phyloP scores from a whole-genome alignment of 805 yeast genomes.

The Suhomyces sp. region DNA sequence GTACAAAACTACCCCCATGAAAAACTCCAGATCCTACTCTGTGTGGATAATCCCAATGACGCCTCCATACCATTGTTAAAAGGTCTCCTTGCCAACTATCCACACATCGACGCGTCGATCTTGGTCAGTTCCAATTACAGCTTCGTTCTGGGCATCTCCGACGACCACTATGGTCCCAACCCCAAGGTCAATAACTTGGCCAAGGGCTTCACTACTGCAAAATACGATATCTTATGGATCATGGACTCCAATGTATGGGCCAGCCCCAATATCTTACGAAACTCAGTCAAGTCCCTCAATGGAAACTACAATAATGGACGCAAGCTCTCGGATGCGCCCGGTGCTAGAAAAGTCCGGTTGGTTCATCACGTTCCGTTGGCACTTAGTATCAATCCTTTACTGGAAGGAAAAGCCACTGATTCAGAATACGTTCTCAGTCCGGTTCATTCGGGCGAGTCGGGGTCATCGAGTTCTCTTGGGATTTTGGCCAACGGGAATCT shows the following conservation, averaged over 20 bases:
- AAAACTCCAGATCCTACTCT: slow-evolving; percentile 68
- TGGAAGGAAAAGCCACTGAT: slow-evolving; percentile 18
- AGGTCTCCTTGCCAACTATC: slow-evolving; percentile 50
- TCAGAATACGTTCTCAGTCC: slow-evolving; percentile 23
- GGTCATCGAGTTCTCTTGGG: not conserved
- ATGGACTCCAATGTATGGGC: slow-evolving; percentile 87
- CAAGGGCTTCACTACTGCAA: slow-evolving; percentile 72
- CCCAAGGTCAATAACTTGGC: slow-evolving; percentile 86
- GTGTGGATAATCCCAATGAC: slow-evolving; percentile 65
- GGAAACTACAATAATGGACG: slow-evolving; percentile 54
- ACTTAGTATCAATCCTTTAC: slow-evolving; percentile 29
- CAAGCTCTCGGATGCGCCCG: slow-evolving; percentile 17
- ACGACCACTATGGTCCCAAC: slow-evolving; percentile 70
- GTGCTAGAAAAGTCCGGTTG: slow-evolving; percentile 47
- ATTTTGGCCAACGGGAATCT: not conserved
- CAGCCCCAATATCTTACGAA: slow-evolving; percentile 56
- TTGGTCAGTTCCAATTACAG: slow-evolving; percentile 36
- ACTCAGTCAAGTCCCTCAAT: slow-evolving; percentile 57
- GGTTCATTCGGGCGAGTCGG: slow-evolving; percentile 5
- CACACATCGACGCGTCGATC: slow-evolving; percentile 57
- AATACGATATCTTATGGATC: slow-evolving; percentile 77
- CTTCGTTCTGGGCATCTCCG: slow-evolving; percentile 23
- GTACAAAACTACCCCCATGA: slow-evolving; percentile 62
- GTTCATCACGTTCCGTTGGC: slow-evolving; percentile 85
- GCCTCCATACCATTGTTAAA: slow-evolving; percentile 61